These are phyloP conservation scores for Trypanosoma lewisi DNA, from an alignment of 208 protist species.

Conservation along the genomic window DNA sequence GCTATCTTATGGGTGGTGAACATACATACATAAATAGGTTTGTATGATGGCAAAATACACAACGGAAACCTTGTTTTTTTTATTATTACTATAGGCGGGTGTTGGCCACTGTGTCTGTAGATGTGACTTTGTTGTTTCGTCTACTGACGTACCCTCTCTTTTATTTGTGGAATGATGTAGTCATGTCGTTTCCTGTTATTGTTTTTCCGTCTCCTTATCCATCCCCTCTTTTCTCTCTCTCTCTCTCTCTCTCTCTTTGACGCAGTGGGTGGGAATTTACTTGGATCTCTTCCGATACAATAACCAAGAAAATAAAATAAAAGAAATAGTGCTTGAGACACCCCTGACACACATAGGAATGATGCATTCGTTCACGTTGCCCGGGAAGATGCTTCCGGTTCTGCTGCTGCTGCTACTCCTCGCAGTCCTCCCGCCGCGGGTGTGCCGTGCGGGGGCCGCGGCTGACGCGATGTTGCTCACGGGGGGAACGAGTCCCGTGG, in stretches of 20 bases:
- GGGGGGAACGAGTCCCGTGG: conserved; percentile 3
- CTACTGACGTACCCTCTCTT: too few species aligned
- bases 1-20: too few species aligned
- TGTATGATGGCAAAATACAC: too few species aligned
- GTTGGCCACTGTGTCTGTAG: too few species aligned
- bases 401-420: background rate
- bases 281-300: too few species aligned
- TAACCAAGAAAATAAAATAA: conserved; percentile 10
- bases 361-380: background rate
- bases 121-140: too few species aligned
- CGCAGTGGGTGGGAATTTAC: background rate
- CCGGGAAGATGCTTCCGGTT: background rate
- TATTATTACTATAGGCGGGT: too few species aligned
- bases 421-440: background rate
- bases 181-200: too few species aligned
- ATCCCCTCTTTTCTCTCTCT: conserved; percentile 8
- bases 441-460: background rate
- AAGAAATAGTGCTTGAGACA: conserved; percentile 6
- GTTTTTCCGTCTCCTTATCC: background rate
- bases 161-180: too few species aligned
- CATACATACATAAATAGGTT: too few species aligned
- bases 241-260: conserved; percentile 9
- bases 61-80: too few species aligned
- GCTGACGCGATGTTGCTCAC: background rate
- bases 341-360: background rate